Conservation (phyloP, 2,329 filamentous ascomycete genomes). For the Pseudogymnoascus sp. region DNA sequence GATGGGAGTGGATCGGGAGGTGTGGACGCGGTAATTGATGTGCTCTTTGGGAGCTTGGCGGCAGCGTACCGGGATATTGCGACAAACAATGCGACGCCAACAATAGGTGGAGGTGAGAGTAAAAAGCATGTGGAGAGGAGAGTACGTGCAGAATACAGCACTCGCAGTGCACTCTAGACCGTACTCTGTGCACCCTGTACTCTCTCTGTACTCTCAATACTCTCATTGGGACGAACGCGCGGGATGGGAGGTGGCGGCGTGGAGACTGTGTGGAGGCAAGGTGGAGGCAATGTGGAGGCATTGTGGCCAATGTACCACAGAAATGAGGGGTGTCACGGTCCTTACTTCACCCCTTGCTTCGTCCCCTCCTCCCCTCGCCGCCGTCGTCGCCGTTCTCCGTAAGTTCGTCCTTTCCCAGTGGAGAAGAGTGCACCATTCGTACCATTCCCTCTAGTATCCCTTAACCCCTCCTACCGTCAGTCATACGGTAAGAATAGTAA, state of each 20-base stretch:
- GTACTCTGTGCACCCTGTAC: not conserved
- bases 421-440: not conserved
- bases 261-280: not conserved
- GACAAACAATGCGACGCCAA: not conserved
- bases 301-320: not conserved
- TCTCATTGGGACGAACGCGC: too few relatives aligned
- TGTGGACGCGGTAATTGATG: not conserved
- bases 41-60: not conserved
- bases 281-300: not conserved
- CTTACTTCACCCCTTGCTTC: not conserved
- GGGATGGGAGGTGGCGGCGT: not conserved
- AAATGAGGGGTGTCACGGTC: conserved; percentile 4
- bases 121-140: not conserved
- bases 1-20: not conserved
- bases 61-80: not conserved
- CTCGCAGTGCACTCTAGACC: not conserved
- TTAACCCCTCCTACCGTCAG: not conserved
- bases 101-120: not conserved
- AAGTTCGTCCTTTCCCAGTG: not conserved
- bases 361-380: not conserved
- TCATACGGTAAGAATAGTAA: not conserved
- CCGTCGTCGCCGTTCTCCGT: not conserved
- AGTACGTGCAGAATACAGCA: not conserved
- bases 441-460: not conserved
- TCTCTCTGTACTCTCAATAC: too few relatives aligned